A percentile compares a stretch with the other conserved stretches of the same genome.
phyloP scores from a whole-genome alignment of 768 basidiomycete genomes.

The Suillus ampliporus region DNA sequence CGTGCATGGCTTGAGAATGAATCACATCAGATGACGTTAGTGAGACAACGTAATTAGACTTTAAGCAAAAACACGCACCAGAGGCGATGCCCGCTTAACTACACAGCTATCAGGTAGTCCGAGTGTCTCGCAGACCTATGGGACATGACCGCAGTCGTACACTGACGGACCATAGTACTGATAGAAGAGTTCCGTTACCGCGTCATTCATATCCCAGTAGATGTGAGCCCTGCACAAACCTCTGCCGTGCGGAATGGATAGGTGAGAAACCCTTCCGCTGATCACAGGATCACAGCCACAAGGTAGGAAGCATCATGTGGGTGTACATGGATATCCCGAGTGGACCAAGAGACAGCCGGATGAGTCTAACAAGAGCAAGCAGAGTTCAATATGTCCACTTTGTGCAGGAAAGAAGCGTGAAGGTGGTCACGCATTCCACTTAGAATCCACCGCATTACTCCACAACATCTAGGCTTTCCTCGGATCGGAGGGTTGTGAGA shows the following conservation, averaged over 20 bases:
- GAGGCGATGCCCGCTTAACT: slow-evolving; percentile 24
- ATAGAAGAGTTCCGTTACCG: slow-evolving; percentile 32
- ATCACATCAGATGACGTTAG: slow-evolving; percentile 39
- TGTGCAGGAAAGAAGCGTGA: slow-evolving; percentile 5
- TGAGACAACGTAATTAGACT: slow-evolving; percentile 42
- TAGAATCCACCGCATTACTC: background rate
- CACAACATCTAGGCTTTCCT: slow-evolving; percentile 19
- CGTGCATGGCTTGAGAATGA: slow-evolving; percentile 1
- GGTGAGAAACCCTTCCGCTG: slow-evolving; percentile 1
- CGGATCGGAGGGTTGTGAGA: slow-evolving; percentile 11
- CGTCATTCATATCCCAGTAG: slow-evolving; percentile 33
- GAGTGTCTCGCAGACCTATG: slow-evolving; percentile 18
- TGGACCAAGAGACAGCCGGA: slow-evolving; percentile 3
- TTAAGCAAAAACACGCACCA: slow-evolving; percentile 42
- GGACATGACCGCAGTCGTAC: slow-evolving; percentile 7
- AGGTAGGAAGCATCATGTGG: slow-evolving; percentile 1
- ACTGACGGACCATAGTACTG: slow-evolving; percentile 31
- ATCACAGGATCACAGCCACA: slow-evolving; percentile 8
- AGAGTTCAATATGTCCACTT: slow-evolving; percentile 9
- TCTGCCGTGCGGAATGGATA: slow-evolving; percentile 1
- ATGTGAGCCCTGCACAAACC: slow-evolving; percentile 3
- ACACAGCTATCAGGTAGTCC: slow-evolving; percentile 18
- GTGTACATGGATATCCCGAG: slow-evolving; percentile 2
- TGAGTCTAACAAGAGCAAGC: background rate
- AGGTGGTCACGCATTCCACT: background rate